Percentiles rank a stretch among this genome's conserved stretches.
Conservation (phyloP, 805 yeast species). For the Wickerhamomyces hampshirensis region DNA sequence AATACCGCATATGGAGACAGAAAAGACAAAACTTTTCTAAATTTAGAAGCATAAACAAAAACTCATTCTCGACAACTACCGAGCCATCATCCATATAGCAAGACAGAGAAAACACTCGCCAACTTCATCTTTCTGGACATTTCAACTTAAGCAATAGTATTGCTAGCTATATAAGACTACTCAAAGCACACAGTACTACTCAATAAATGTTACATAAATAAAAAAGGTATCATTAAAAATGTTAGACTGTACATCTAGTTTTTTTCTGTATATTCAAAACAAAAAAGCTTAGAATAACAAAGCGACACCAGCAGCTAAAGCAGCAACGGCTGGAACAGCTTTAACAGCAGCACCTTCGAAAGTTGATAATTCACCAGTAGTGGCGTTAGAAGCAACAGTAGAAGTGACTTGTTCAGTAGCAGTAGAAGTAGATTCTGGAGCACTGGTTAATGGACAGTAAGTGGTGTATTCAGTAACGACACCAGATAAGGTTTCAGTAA, state of each 20-base stretch:
- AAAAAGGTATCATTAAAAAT: not conserved
- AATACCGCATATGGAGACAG: too few species aligned
- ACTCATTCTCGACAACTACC: too few species aligned
- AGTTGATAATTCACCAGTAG: conserved; percentile 25
- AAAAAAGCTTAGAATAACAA: conserved; percentile 35
- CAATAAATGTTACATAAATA: not conserved
- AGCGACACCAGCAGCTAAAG: conserved; percentile 46
- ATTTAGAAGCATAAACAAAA: too few species aligned
- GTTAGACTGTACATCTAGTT: not conserved
- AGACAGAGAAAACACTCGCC: too few species aligned
- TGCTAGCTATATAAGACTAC: too few species aligned
- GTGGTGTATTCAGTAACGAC: conserved; percentile 23
- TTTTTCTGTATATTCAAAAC: not conserved
- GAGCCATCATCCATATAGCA: too few species aligned
- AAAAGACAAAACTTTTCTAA: too few species aligned
- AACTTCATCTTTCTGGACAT: too few species aligned
- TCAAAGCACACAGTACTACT: too few species aligned
- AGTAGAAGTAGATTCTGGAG: conserved; percentile 4
- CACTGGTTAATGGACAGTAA: conserved; percentile 20
- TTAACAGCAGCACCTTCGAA: conserved; percentile 41
- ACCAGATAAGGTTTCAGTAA: conserved; percentile 19
- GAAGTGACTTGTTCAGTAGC: conserved; percentile 13
- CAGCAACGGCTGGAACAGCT: conserved; percentile 44
- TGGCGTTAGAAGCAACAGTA: conserved; percentile 12
- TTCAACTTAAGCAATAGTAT: too few species aligned